Percentiles rank a stretch among this genome's conserved stretches.
These are phyloP conservation scores for Sporothrix pallida DNA, from an alignment of 2,329 filamentous ascomycete species.

Conservation along the genomic window DNA sequence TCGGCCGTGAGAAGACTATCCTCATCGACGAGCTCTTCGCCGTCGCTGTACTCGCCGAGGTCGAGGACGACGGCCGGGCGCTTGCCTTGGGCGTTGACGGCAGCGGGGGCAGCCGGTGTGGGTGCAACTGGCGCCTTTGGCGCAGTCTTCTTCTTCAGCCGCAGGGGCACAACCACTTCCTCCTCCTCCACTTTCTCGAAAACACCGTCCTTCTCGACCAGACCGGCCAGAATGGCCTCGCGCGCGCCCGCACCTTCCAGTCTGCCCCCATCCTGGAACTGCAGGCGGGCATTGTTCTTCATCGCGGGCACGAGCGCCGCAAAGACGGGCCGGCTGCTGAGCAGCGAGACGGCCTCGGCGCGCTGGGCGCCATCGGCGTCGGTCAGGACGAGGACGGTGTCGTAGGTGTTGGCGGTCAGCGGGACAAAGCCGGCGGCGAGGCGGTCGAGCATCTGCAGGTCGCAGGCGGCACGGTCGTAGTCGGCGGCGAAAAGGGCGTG, in stretches of 20 bases:
- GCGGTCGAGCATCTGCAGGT: conserved; percentile 97
- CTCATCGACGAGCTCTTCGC: conserved; percentile 91
- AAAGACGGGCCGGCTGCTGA: conserved; percentile 68
- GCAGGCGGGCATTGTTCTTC: conserved; percentile 70
- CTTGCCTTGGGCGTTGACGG: conserved; percentile 29
- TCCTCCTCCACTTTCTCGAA: conserved; percentile 75
- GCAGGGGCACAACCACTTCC: conserved; percentile 65
- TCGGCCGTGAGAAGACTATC: conserved; percentile 84
- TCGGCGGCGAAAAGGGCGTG: conserved; percentile 65
- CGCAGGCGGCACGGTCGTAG: conserved; percentile 77
- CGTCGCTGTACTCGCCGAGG: conserved; percentile 62
- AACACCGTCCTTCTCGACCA: conserved; percentile 68
- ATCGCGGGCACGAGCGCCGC: conserved; percentile 71
- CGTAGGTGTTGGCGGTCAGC: conserved; percentile 79
- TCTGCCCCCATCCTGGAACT: conserved; percentile 67
- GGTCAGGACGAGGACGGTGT: conserved; percentile 81
- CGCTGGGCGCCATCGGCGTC: conserved; percentile 69
- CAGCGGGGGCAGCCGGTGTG: not conserved
- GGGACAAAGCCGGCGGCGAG: conserved; percentile 80
- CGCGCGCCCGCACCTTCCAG: conserved; percentile 62
- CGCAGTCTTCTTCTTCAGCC: conserved; percentile 61
- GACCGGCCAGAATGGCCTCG: conserved; percentile 84
- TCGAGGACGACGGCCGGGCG: conserved; percentile 42
- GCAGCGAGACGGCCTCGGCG: conserved; percentile 66
- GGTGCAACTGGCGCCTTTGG: no score